Evolutionary conservation across 306 rosid species (phyloP).

Genomic region (Cucumis sativus): DNA sequence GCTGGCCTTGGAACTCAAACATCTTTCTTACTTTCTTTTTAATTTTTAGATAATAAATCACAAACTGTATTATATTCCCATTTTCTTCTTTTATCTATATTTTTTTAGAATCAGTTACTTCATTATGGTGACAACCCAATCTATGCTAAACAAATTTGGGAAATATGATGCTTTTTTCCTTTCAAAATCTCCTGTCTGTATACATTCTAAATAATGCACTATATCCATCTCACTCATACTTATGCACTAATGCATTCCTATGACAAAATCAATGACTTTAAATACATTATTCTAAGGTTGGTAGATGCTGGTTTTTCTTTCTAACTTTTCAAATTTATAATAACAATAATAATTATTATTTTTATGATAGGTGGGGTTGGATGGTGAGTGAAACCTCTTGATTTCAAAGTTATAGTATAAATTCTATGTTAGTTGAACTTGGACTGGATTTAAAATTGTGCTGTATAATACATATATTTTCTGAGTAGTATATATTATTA

Average conservation of each 20-base stretch:
- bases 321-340: no score
- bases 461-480: background rate
- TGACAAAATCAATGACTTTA: no score
- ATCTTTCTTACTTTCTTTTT: background rate
- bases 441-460: background rate
- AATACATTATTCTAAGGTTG: background rate
- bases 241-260: no score
- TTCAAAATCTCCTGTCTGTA: no score
- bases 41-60: background rate
- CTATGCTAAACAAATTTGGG: background rate
- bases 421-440: no score
- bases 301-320: background rate
- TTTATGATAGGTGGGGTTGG: no score
- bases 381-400: no score
- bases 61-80: no score
- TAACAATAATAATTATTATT: no score
- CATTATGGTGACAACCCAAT: background rate
- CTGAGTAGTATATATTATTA: no score
- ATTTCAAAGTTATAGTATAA: no score
- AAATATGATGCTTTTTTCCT: no score
- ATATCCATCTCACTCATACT: background rate
- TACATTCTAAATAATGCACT: background rate
- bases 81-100: background rate
- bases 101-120: background rate
- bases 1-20: background rate